A percentile compares a stretch with the other conserved stretches of the same genome.
Evolutionary conservation across 164 flowering plant genomes (phyloP).

Genomic region (Umbellularia californica): DNA sequence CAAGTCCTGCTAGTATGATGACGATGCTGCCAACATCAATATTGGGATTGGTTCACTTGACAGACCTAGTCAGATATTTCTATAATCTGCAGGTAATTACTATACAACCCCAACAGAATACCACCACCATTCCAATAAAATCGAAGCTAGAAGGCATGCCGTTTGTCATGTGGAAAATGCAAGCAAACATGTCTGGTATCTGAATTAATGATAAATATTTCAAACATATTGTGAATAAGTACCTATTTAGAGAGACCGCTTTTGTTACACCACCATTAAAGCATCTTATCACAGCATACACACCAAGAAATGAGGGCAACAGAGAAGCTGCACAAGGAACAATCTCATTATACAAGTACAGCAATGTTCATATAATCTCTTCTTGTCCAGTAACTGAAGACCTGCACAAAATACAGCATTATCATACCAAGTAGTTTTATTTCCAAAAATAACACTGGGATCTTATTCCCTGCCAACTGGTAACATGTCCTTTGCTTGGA

Average conservation of each 20-base stretch:
- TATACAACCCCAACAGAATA: no score
- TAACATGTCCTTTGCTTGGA: no score
- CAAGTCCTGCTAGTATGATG: no score
- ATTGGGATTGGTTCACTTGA: no score
- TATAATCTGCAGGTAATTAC: no score
- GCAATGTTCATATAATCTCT: neutral
- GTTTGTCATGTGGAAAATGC: neutral
- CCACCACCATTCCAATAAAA: neutral
- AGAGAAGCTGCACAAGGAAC: neutral
- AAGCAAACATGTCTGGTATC: neutral
- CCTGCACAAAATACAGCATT: conserved; percentile 2
- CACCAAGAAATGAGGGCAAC: neutral
- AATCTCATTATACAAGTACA: neutral
- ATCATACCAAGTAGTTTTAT: neutral
- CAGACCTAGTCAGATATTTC: no score
- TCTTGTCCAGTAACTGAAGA: neutral
- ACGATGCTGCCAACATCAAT: no score
- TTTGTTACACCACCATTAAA: neutral
- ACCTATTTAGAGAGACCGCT: neutral
- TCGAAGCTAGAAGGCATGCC: neutral
- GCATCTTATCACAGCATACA: neutral
- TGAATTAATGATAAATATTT: neutral
- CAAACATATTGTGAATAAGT: neutral
- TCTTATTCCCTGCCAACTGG: no score
- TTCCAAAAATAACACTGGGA: no score